Base-by-base conservation (phyloP, 1,139 yeast genomes). In the Hemisphaericaspora lyxosophila region DNA sequence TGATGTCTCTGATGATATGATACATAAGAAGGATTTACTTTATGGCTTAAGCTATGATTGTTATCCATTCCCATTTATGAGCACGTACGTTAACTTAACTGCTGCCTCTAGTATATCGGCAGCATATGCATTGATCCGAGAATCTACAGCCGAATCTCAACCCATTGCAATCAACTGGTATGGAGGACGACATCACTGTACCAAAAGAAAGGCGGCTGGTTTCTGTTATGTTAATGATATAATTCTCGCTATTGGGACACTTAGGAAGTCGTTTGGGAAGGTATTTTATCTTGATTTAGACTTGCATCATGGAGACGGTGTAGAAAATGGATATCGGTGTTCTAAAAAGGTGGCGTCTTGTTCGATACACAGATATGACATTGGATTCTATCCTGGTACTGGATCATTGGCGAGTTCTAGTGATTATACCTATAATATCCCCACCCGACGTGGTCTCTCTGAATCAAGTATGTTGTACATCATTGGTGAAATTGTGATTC, bases 281-380 rank as follows among this genome's bases (percentile, higher is more conserved):
- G 68, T 85, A 0, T 64, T 81, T 48, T 85, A 85, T 51, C 56
- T 85, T 3, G 95, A 85, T 54, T 57, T 85, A 7, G 95, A 85
- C 57, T 55, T 85, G 11, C 94, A 85, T 52, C 90, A 84, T 55
- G 90, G 92, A 0, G 90, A 85, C 54, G 95, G 89, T 0, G 92
- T 85, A 1, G 85, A 82, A 40, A 61, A 67, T 2, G 88, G 88
- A 0, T 85, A 82, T 57, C 64, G 67, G 41, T 69, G 63, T 45
- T 75, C 85, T 0, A 65, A 68, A 34, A 74, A 71, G 33, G 85
- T 85, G 0, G 60, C 73, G 37, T 80, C 86, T 1, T 63, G 83
- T 19, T 82, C 89, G 0, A 49, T 84, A 2, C 95, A 85, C 55
- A 55, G 87, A 24, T 69, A 60, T 46, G 89, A 80, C 42, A 42